Evolutionary conservation across 331 rosid species (phyloP), one percentile per base, ranked within the genome.

Genomic region (Malus hybrid): DNA sequence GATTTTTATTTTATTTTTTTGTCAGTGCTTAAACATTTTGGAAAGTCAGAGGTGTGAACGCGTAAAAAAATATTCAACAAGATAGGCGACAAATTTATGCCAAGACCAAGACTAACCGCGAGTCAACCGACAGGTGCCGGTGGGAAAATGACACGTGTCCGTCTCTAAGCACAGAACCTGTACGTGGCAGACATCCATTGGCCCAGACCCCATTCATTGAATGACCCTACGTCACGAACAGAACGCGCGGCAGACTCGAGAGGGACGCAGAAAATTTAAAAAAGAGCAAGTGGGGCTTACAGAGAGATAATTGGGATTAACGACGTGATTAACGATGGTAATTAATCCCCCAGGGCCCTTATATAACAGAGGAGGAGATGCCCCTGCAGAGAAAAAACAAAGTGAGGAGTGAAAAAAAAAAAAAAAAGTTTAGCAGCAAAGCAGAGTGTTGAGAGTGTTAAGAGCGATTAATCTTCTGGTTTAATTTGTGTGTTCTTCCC

Each of bases 351-450:
- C 14, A 3, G 44, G 61, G 76, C 15, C 80, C 69, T 24, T 94
- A 91, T 88, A 88, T 82, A 90, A 65, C 3, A 5, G 36, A 2
- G 48, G 48, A 14, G 67, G 12, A 71, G 69, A 50, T 12, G 74
- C 59, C 24, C 73, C 56, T 15, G 5, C 42, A 6, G 8, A 69
- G 33, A 18, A 29, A 48, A 73, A 76, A 69, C 77, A 88, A 67
- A 76, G 96, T 85, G 96, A 80, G 94, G 76, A 52, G 93, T 86
- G 97, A 81, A 88, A 66, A n/a, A 46, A 29, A 50, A 22, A 22
- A 1, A 65, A 82, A 29, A 27, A 44, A 55, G 22, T 39, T 39
- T 2, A 27, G 29, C 7, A 61, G 34, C 56, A 28, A 76, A 24
- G 54, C 3, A 31, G 67, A 20, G 54, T 18, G 48, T 67, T 7